Evolutionary conservation across 148 eudicot genomes (phyloP), one percentile per base, ranked within the genome.

Genomic region (Chenopodium suecicum): DNA sequence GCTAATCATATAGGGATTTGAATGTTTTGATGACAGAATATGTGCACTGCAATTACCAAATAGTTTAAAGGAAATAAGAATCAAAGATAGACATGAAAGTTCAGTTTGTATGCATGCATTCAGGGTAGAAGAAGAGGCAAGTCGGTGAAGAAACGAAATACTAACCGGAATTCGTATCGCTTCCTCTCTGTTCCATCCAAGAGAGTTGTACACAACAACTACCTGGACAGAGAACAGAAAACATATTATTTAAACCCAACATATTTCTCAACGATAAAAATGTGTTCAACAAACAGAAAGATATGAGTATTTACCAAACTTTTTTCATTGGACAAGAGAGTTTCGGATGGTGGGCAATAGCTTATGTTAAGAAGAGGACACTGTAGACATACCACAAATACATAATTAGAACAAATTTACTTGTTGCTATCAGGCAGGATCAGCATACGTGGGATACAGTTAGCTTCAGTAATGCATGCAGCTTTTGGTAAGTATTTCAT

Each of bases 181-280:
- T 86, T 92, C 96, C 66, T 91, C 89, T 79, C 96, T 88, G 62
- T 85, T 85, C 96, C 96, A 92, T 86, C 94, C 96, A 85, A 92
- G 85, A 71, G 96, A 83, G 78, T 92, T 92, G 86, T 91, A 92
- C 82, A 89, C 91, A 67, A 91, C 84, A 62, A 92, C 86, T 25
- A 90, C 92, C 97, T 92, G 50, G 71, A 85, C 44, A 73, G 73
- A 72, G 73, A 75, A 88, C 66, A 54, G 16, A 67, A 34, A 12
- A 75, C 34, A 71, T 29, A 48, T 69, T 58, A 78, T 16, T 71
- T 54, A 29, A 76, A 50, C 71, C 48, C 48, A 78, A 72, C 20
- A 82, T 48, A 74, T 52, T 52, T 20, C 31, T 16, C 5, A 20
- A 47, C 37, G 25, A 70, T 48, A 65, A 80, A 22, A n/a, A 27